phyloP scores from a whole-genome alignment of 176 grass and related monocot species.

The Melocanna baccifera region DNA sequence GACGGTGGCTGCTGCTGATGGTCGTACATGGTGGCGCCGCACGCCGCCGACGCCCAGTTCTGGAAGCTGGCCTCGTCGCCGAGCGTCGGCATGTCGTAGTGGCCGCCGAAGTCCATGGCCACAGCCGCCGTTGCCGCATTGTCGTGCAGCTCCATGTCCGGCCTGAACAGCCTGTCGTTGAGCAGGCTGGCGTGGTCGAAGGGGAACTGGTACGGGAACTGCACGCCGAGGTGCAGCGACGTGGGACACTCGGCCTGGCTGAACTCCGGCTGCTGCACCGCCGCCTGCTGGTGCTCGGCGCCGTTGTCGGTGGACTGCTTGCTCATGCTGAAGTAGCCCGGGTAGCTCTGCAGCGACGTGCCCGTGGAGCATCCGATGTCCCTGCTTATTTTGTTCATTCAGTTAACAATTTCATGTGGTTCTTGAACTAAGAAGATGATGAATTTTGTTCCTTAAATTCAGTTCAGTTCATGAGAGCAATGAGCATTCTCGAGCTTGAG shows the following conservation, averaged over 20 bases:
- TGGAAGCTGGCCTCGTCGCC: slow-evolving; percentile 68
- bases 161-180: slow-evolving; percentile 47
- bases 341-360: slow-evolving; percentile 52
- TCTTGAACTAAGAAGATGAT: not conserved
- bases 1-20: slow-evolving; percentile 42
- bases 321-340: slow-evolving; percentile 49
- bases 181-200: slow-evolving; percentile 48
- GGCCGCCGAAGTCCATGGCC: slow-evolving; percentile 32
- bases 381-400: slow-evolving; percentile 12
- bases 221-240: slow-evolving; percentile 43
- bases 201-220: slow-evolving; percentile 42
- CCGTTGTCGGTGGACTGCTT: slow-evolving; percentile 36
- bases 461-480: not conserved
- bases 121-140: not conserved
- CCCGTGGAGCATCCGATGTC: slow-evolving; percentile 58
- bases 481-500: not conserved
- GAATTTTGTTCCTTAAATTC: not conserved
- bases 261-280: slow-evolving; percentile 41
- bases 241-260: slow-evolving; percentile 44
- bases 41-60: slow-evolving; percentile 58
- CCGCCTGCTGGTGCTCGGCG: slow-evolving; percentile 26
- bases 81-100: slow-evolving; percentile 54
- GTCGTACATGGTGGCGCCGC: slow-evolving; percentile 46
- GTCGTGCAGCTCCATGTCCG: slow-evolving; percentile 43
- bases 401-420: not conserved